These are phyloP conservation scores for Tylopilus sp. DNA, from an alignment of 1,284 basidiomycete genomes.

Conservation along the genomic window DNA sequence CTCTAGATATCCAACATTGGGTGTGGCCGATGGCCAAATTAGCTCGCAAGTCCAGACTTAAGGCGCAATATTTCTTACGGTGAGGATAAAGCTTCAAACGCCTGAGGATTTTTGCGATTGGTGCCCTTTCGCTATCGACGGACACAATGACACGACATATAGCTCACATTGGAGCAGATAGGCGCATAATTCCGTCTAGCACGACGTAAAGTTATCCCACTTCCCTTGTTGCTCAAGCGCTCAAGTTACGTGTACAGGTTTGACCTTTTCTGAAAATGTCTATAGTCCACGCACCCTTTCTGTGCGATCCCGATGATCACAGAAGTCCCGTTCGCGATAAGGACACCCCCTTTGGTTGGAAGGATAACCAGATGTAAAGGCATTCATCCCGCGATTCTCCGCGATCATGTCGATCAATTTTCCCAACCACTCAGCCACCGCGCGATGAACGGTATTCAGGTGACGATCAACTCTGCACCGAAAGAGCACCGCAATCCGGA, in stretches of 20 bases:
- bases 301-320: slow-evolving; percentile 3
- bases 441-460: slow-evolving; percentile 10
- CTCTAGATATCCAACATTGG: neutral
- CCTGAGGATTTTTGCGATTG: slow-evolving; percentile 41
- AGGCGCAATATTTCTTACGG: slow-evolving; percentile 1
- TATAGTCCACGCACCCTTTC: slow-evolving; percentile 5
- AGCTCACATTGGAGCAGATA: slow-evolving; percentile 3
- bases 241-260: slow-evolving; percentile 2
- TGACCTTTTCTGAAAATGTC: slow-evolving; percentile 1
- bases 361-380: slow-evolving; percentile 30
- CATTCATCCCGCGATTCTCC: slow-evolving; percentile 20
- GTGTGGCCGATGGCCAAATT: slow-evolving; percentile 36
- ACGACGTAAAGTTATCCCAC: slow-evolving; percentile 10
- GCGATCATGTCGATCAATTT: slow-evolving; percentile 25
- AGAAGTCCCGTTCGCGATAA: slow-evolving; percentile 35
- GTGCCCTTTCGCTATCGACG: slow-evolving; percentile 26
- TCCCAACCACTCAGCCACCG: slow-evolving; percentile 1
- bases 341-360: slow-evolving; percentile 26
- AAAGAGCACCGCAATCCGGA: slow-evolving; percentile 21
- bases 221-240: slow-evolving; percentile 1
- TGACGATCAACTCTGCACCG: slow-evolving; percentile 8
- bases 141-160: slow-evolving; percentile 13
- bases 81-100: slow-evolving; percentile 19
- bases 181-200: slow-evolving; percentile 10
- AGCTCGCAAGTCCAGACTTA: slow-evolving; percentile 16